These are phyloP conservation scores for Diutina catenulata DNA, from an alignment of 1,139 yeast species.

Conservation along the genomic window DNA sequence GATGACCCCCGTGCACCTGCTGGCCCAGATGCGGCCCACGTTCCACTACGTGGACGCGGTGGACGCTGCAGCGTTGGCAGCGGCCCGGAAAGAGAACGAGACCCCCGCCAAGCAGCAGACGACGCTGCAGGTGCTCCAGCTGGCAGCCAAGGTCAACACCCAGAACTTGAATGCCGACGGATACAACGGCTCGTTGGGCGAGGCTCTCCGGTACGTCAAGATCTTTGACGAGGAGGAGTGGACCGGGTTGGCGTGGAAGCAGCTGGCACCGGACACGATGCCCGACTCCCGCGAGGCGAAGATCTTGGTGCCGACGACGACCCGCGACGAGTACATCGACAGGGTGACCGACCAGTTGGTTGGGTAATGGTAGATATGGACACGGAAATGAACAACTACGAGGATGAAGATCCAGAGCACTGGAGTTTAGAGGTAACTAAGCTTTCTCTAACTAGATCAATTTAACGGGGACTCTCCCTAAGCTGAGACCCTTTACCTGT, in stretches of 20 bases:
- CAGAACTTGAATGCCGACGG: slow-evolving; percentile 5
- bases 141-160: background rate
- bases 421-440: too few species aligned
- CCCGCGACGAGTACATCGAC: slow-evolving; percentile 2
- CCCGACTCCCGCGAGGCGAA: background rate
- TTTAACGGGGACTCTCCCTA: too few species aligned
- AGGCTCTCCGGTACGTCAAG: slow-evolving; percentile 2
- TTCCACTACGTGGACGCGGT: slow-evolving; percentile 1
- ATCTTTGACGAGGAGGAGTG: slow-evolving; percentile 3
- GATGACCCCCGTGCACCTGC: background rate
- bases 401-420: too few species aligned
- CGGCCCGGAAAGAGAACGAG: background rate
- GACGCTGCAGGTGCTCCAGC: slow-evolving; percentile 1
- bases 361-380: too few species aligned
- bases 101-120: background rate
- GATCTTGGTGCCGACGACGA: background rate
- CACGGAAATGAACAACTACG: too few species aligned
- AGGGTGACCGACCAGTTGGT: background rate
- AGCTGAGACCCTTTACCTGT: too few species aligned
- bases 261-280: background rate
- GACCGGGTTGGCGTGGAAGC: slow-evolving; percentile 4
- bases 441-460: too few species aligned
- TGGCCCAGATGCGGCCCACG: background rate
- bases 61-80: background rate
- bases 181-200: slow-evolving; percentile 5